Evolutionary conservation across 306 rosid species (phyloP), one percentile per base, ranked within the genome.

Genomic region (Cucurbita ficifolia): DNA sequence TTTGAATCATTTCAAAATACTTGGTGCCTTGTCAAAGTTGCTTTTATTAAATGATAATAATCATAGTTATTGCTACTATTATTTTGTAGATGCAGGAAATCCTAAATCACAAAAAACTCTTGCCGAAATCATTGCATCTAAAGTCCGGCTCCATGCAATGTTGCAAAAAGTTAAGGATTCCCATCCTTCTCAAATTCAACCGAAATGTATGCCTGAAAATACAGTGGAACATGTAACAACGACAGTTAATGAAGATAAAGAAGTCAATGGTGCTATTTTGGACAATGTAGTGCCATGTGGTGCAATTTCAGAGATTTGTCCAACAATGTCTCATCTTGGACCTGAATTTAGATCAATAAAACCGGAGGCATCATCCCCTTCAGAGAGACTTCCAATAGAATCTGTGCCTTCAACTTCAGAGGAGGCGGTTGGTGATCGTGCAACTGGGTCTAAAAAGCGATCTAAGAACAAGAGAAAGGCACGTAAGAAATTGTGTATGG

Each of bases 381-480:
- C 38, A 14, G 29, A 73, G 6, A 43, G 61, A 33, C 51, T 74
- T 38, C 73, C 83, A 10, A 70, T 77, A 78, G 81, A n/a, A 54
- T 63, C 76, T 63, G 75, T 74, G 76, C 78, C 70, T 77, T 61
- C 89, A 14, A 57, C 10, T 22, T 71, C 16, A 38, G 62, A 22
- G 33, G 79, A 75, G 67, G 72, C 70, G 36, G 4, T 21, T 43
- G 82, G 48, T 64, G 57, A 29, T 58, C 53, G 57, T 80, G 21
- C 75, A 24, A 78, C 72, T 76, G 33, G 74, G 42, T 38, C 46
- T 8, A 88, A 82, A 73, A 87, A 53, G 81, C 72, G 88, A 4
- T 77, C 76, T 35, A 84, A 63, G 82, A 84, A 76, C 78, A 79
- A 77, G 76, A 76, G 50, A 70, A 85, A 72, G 81, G 75, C 88